Evolutionary conservation across 2,329 filamentous ascomycete species (phyloP), one percentile per base, ranked within the genome.

Genomic region (Talaromyces funiculosus): DNA sequence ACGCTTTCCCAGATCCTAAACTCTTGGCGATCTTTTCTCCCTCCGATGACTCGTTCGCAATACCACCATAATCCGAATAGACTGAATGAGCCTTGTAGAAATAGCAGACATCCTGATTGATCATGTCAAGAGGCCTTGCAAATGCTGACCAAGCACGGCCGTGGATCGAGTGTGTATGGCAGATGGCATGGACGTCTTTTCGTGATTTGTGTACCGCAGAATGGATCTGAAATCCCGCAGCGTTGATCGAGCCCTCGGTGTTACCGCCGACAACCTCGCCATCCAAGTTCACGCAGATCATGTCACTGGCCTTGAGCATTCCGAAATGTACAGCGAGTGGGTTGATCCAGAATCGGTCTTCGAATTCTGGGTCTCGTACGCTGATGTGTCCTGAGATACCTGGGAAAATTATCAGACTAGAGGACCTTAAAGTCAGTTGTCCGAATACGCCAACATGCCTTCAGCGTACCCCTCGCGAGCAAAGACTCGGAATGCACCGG

Each of bases 91-190:
- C 63, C 9, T 64, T 62, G 35, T 62, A 66, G 40, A 68, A 66
- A 31, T 63, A 61, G 53, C 64, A 67, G 3, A 63, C 63, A 71
- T 68, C 66, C 29, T 67, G 67, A 61, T 84, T 88, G 59, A 90
- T 76, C 86, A 90, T 90, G 62, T 90, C 87, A 18, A 90, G 76
- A 1, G 82, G 83, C 26, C 76, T 78, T 1, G 80, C 86, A 68
- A 90, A 90, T 1, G 80, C 78, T 57, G 81, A 84, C 86, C 86
- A 90, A 1, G 87, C 87, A 49, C 87, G 84, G 0, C 88, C 88
- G 14, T 82, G 80, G 40, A 79, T 79, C n/a, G 82, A 84, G 70
- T 90, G 88, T 3, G 84, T 83, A 68, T 91, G 88, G 71, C 86
- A 89, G 31, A 87, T 83, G 18, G 88, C 86, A 66, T 85, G 79